Evolutionary conservation across 495 filamentous ascomycete species (phyloP).

Genomic region (Lasiosphaeria hispida): DNA sequence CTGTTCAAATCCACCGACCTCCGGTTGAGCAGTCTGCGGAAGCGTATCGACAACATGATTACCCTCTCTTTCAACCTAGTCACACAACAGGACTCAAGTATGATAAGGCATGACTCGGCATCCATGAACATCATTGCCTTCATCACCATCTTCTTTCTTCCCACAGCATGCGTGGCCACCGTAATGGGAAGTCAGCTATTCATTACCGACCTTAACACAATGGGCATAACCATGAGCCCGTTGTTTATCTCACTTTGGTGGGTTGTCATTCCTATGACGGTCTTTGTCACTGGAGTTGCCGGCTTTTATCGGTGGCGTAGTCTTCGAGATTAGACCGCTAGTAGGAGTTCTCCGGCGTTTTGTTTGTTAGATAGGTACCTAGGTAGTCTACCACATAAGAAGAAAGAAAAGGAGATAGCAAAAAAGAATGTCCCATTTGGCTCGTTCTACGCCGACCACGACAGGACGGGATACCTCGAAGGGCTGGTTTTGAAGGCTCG

Average conservation of each 20-base stretch:
- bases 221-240: not conserved
- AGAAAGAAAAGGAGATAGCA: too few relatives aligned
- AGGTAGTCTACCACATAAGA: too few relatives aligned
- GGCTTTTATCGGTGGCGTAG: too few relatives aligned
- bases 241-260: slow-evolving; percentile 5
- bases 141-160: slow-evolving; percentile 23
- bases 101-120: slow-evolving; percentile 16
- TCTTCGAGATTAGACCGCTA: too few relatives aligned
- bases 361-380: too few relatives aligned
- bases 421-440: too few relatives aligned
- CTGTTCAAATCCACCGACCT: slow-evolving; percentile 18
- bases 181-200: slow-evolving; percentile 20
- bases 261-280: slow-evolving; percentile 3
- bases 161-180: slow-evolving; percentile 18
- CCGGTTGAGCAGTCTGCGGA: slow-evolving; percentile 17
- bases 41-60: slow-evolving; percentile 17
- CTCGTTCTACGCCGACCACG: too few relatives aligned
- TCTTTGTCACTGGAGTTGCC: not conserved
- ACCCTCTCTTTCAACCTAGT: slow-evolving; percentile 23
- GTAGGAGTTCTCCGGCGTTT: too few relatives aligned
- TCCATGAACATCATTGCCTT: slow-evolving; percentile 22
- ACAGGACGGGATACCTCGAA: too few relatives aligned
- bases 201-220: not conserved
- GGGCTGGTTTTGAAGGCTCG: too few relatives aligned
- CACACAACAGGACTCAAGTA: slow-evolving; percentile 17